Evolutionary conservation across 139 green algal genomes (phyloP), one percentile per base, ranked within the genome.

Genomic region (Bryopsis sp.): DNA sequence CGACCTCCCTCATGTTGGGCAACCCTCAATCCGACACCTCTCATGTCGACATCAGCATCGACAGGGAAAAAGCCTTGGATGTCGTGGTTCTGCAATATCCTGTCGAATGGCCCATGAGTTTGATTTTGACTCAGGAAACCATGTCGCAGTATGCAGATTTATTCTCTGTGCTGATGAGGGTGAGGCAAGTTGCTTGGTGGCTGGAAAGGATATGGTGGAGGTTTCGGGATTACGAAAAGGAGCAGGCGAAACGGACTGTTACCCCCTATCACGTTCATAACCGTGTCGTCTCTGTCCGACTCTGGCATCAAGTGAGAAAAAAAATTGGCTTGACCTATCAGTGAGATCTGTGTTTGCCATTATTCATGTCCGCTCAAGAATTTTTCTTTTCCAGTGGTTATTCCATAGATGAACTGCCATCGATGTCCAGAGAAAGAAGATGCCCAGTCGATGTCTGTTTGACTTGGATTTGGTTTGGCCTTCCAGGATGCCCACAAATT

Each of bases 401-500:
- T n/a, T n/a, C n/a, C n/a, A n/a, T n/a, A n/a, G n/a, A n/a, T n/a
- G n/a, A n/a, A n/a, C n/a, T n/a, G n/a, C n/a, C n/a, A n/a, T n/a
- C n/a, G n/a, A n/a, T n/a, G n/a, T n/a, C n/a, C n/a, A n/a, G n/a
- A n/a, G n/a, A n/a, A n/a, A n/a, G n/a, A n/a, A n/a, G n/a, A n/a
- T n/a, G n/a, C n/a, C n/a, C n/a, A n/a, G n/a, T n/a, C n/a, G n/a
- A n/a, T n/a, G n/a, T n/a, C n/a, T n/a, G n/a, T n/a, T n/a, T n/a
- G n/a, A n/a, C n/a, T n/a, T n/a, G n/a, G n/a, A n/a, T n/a, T n/a
- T n/a, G n/a, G n/a, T n/a, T n/a, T n/a, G n/a, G n/a, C n/a, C n/a
- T n/a, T n/a, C n/a, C 31, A 65, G 58, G 58, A 65, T 65, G 58
- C 29, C 26, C 3, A 47, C 7, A 65, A 43, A 11, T n/a, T 65